Base-by-base conservation (phyloP, 23 red algal species). In the Gracilaria vermiculophylla region DNA sequence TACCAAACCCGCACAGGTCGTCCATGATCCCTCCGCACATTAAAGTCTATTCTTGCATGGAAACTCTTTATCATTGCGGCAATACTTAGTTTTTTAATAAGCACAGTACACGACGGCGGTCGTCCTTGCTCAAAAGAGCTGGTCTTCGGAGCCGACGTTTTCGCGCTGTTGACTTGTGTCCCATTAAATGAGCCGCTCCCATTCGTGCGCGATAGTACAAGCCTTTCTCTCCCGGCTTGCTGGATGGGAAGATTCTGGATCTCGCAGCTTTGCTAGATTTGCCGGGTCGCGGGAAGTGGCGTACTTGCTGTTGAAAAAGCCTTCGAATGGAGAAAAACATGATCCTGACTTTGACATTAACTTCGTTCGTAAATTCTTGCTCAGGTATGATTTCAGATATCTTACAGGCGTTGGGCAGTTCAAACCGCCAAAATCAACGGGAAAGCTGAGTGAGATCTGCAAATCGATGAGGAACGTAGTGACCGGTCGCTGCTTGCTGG, bases 141-240 rank as follows among this genome's bases (percentile, higher is more conserved):
- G 73, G 73, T 2, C 20, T 51, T 34, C 54, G 44, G 21, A 82
- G 58, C 23, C 78, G 51, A 2, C 19, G 41, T 39, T 33, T 51
- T 39, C 58, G 78, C 29, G 55, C n/a, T 19, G 31, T 48, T 10
- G 78, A 64, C 25, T 82, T 82, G 15, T 82, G 53, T 11, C 41
- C 41, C 41, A 55, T 82, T 49, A 82, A 53, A 82, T 82, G 78
- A 3, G 45, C 55, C 27, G 78, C 78, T 17, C 78, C 78, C 36
- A 55, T 55, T 16, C 78, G 78, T 19, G 55, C 53, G 53, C 54
- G 78, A 23, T 62, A 64, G 33, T 55, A 66, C 58, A 66, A 41
- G 0, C 78, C 78, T 34, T 48, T 49, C 54, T 62, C 53, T 51
- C 33, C 78, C 12, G 43, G n/a, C 11, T 49, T 53, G 32, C 15